Conservation (phyloP, 495 filamentous ascomycete species). For the Daldinia decipiens region DNA sequence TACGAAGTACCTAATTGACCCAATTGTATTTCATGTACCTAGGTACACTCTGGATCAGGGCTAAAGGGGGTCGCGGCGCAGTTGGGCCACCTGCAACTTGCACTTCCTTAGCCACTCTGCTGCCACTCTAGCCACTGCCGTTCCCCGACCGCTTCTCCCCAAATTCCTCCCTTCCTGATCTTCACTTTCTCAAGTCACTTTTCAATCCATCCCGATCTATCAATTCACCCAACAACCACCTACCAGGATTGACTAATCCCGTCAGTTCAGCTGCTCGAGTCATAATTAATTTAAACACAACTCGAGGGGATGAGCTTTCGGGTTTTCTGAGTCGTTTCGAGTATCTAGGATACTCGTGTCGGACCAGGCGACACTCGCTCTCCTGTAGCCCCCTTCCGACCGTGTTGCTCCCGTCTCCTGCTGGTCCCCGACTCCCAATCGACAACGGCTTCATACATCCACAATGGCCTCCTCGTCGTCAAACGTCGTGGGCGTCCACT, state of each 20-base stretch:
- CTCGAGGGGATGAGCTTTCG: slow-evolving; percentile 45
- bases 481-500: slow-evolving; percentile 99
- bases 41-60: neutral
- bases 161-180: slow-evolving; percentile 45
- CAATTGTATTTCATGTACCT: neutral
- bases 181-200: slow-evolving; percentile 38
- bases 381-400: slow-evolving; percentile 26
- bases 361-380: slow-evolving; percentile 31
- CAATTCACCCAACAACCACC: slow-evolving; percentile 32
- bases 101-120: slow-evolving; percentile 21
- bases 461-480: slow-evolving; percentile 93
- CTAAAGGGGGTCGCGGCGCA: slow-evolving; percentile 14
- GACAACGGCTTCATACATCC: slow-evolving; percentile 21
- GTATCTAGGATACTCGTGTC: slow-evolving; percentile 41
- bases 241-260: slow-evolving; percentile 42
- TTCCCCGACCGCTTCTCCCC: slow-evolving; percentile 45
- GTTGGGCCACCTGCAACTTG: slow-evolving; percentile 7
- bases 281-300: slow-evolving; percentile 25
- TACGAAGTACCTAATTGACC: slow-evolving; percentile 20
- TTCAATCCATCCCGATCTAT: slow-evolving; percentile 30
- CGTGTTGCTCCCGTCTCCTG: slow-evolving; percentile 15
- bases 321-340: slow-evolving; percentile 38
- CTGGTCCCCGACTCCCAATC: slow-evolving; percentile 8
- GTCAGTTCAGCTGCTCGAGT: slow-evolving; percentile 37
- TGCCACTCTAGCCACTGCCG: slow-evolving; percentile 38